Evolutionary conservation across 2,329 filamentous ascomycete species (phyloP), one percentile per base, ranked within the genome.

Genomic region (Claviceps sp.): DNA sequence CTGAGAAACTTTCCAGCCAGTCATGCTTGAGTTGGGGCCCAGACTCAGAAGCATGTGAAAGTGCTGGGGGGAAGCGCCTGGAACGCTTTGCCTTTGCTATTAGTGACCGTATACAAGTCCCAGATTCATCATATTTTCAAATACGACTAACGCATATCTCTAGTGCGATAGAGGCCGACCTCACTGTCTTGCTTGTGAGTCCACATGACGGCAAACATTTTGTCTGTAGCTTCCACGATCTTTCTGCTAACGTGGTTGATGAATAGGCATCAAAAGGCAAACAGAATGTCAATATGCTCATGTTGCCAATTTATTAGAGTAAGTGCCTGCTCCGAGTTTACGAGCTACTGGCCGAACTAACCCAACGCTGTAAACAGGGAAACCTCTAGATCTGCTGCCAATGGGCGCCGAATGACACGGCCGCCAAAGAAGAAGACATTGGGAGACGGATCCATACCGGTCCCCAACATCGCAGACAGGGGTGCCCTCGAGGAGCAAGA

Each of bases 251-350:
- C 54, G 59, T 41, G 67, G 63, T 65, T 64, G 63, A 65, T 64
- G 63, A 65, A 65, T 45, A 74, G 85, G 84, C 64, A 82, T 88
- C 60, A 90, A 89, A 67, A 74, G 87, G 45, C 84, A 89, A 63
- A 86, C 84, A 0, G 75, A 79, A 57, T 91, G 87, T 68, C 77
- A 76, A 65, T 90, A 90, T 69, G 86, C 84, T 0, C 78, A 81
- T 48, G 82, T 89, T 34, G 87, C 87, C 46, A 87, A 89, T 62
- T 70, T 89, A 41, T 77, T 90, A 44, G 85, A 88, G 82, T 86
- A 70, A 67, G 80, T 72, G 34, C n/a, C n/a, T 41, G 6, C 1
- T 22, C 4, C 18, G 6, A 36, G 16, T 14, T 5, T 14, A 34
- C 4, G 18, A 37, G 40, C 30, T 45, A 18, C 56, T 60, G 34